Evolutionary conservation across 2,329 filamentous ascomycete genomes (phyloP).

Genomic region (Cryphonectria carpinicola): DNA sequence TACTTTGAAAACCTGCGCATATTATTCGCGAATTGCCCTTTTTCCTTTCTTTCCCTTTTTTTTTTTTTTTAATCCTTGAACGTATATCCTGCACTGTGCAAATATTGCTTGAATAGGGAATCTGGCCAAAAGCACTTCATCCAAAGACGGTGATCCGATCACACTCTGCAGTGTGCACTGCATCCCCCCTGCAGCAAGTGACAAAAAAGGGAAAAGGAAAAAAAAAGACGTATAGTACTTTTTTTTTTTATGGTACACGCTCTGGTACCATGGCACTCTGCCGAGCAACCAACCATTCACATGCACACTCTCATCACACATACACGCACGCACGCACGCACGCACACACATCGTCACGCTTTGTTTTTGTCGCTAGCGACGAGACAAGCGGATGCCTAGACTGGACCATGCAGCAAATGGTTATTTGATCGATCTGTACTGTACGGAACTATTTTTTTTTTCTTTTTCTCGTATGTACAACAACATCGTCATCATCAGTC

Average conservation of each 20-base stretch:
- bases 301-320: neutral
- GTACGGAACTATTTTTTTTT: neutral
- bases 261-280: neutral
- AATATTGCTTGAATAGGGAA: neutral
- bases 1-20: neutral
- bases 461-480: neutral
- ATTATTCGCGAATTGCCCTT: neutral
- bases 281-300: neutral
- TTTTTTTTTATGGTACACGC: neutral
- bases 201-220: no score
- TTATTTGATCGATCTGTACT: neutral
- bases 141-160: conserved; percentile 24
- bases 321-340: neutral
- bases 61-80: neutral
- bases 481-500: neutral
- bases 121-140: conserved; percentile 22
- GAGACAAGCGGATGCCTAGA: conserved; percentile 19
- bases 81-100: neutral
- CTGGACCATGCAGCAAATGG: conserved; percentile 3
- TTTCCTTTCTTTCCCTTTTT: neutral
- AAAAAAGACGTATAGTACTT: neutral
- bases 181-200: conserved; percentile 15
- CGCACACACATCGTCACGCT: conserved; percentile 15
- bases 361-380: conserved; percentile 14
- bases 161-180: conserved; percentile 25